These are phyloP conservation scores for Striga hermonthica DNA, from an alignment of 305 asterid species.

Conservation along the genomic window DNA sequence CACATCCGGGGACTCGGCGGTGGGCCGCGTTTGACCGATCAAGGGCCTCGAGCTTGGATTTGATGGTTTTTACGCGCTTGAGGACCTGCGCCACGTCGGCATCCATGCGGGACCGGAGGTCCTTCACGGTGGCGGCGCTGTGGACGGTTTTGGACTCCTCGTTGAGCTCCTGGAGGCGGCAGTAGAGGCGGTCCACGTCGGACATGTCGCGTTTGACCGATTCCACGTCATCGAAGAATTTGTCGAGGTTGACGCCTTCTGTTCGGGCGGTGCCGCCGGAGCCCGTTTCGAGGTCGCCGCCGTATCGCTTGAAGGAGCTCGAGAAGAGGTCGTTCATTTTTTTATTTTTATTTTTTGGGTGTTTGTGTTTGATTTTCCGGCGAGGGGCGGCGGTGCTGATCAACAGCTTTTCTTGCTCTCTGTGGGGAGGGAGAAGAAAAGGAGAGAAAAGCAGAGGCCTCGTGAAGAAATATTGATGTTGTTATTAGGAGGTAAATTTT, in stretches of 20 bases:
- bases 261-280: slow-evolving; percentile 26
- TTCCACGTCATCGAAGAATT: slow-evolving; percentile 68
- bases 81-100: slow-evolving; percentile 59
- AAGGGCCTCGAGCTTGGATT: slow-evolving; percentile 60
- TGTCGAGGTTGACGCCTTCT: slow-evolving; percentile 54
- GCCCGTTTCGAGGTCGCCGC: slow-evolving; percentile 70
- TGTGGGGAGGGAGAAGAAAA: slow-evolving; percentile 60
- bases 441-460: slow-evolving; percentile 41
- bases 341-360: neutral
- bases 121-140: slow-evolving; percentile 57
- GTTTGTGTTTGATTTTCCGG: neutral
- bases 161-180: slow-evolving; percentile 54
- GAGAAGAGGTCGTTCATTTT: slow-evolving; percentile 92
- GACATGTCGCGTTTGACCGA: slow-evolving; percentile 61
- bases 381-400: slow-evolving; percentile 29
- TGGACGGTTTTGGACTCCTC: slow-evolving; percentile 62
- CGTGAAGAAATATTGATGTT: no score
- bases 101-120: slow-evolving; percentile 64
- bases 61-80: slow-evolving; percentile 55
- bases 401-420: slow-evolving; percentile 52
- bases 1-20: slow-evolving; percentile 58
- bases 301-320: slow-evolving; percentile 57
- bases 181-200: slow-evolving; percentile 57
- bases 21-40: slow-evolving; percentile 55
- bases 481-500: no score